Base-by-base conservation (phyloP, 257 asterid genomes). In the Salvia splendens region DNA sequence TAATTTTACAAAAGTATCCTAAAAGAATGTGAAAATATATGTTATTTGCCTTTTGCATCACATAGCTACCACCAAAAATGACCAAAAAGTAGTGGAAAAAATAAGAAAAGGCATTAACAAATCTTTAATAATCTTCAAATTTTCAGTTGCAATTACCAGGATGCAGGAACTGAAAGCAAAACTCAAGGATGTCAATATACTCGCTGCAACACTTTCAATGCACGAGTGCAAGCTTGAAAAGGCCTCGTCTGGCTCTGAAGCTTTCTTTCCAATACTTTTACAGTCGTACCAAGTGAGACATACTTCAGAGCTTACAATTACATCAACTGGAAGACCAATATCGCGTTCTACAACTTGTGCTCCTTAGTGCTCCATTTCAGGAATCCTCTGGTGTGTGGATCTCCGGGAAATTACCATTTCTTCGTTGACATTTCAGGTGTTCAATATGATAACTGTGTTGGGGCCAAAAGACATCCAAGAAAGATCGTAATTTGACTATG, bases 361-460 rank as follows among this genome's bases (percentile, higher is more conserved):
- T 75, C 99, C 97, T 79, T 77, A 75, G 78, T 83, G 81, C 88
- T 93, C 97, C 75, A 86, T 51, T n/a, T 86, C 82, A 62, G 90
- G 97, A 84, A 93, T 90, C 79, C 71, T 88, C 76, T 88, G 95
- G 79, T 93, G 88, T 51, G 97, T 83, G 76, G 89, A 81, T 85
- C 95, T 90, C 82, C 99, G 82, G 72, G 96, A 88, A 74, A 93
- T 88, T 68, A 93, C 61, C 96, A 90, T 90, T 80, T 88, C 96
- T 72, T 83, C 89, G 3, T 81, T 87, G 79, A 88, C 79, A 70
- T 88, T 90, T 55, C 78, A 80, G 55, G 97, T 93, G 76, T 93
- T 93, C 69, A 90, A 97, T 65, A 93, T 76, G 71, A 93, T 77
- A 66, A 90, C 71, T 64, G 47, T 78, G 53, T 79, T 78, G 32